Evolutionary conservation across 352 stramenopile species (phyloP), one percentile per base, ranked within the genome.

Genomic region (Proteromonas lacertae): DNA sequence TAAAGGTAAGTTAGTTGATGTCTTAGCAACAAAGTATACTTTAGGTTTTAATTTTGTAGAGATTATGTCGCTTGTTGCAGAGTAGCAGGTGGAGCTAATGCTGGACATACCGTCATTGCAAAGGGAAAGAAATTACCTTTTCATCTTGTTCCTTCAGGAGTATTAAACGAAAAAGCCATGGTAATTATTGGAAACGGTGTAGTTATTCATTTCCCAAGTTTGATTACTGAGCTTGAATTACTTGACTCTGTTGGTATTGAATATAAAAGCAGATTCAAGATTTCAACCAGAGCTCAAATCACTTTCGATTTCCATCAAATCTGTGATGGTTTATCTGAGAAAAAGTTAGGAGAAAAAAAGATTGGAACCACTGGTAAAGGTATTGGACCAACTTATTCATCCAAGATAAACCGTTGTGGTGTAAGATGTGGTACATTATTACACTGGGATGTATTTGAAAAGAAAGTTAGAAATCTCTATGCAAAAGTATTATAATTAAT

Each of bases 241-340:
- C 60, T 93, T 29, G 67, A 69, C 49, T 43, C 51, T 12, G 72
- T 67, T 50, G 78, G 70, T 18, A 60, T 93, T 20, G 49, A 82
- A 40, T 80, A 74, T 38, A 57, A 86, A 39, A 72, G 71, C 20
- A 69, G 84, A 17, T 75, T 99, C 36, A 68, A 92, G 40, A 58
- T 99, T 32, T 93, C 74, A 32, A 80, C 96, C 55, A 66, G 87
- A 30, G 83, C 87, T 12, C 84, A 96, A 55, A 67, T 99, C 44
- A 77, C 96, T 14, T 89, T 97, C 37, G 82, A 96, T 55, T 75
- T 96, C 49, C 83, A 99, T 59, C 84, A 96, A 52, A 57, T 79
- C 38, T 55, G 82, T 5, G 69, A 87, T 49, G 69, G 64, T 8
- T 44, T 55, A 5, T 46, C 55, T 14, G 40, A 51, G 71, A 45